Base-by-base conservation (phyloP, 768 basidiomycete species). In the Pulveroboletus sp. region DNA sequence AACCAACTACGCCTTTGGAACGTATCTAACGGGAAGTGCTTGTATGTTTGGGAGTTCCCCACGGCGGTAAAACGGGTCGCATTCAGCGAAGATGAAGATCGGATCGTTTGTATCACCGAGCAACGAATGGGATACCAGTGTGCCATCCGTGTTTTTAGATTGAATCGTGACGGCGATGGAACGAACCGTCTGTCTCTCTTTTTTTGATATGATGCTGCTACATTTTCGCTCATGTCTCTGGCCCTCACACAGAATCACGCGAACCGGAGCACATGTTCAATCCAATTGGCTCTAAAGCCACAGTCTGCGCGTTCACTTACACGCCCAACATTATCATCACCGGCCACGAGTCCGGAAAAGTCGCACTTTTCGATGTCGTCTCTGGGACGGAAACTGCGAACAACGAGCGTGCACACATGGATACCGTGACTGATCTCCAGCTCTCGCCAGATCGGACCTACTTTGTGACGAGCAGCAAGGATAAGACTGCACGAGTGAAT, bases 1-100 rank as follows among this genome's bases (percentile, higher is more conserved):
- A 99, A 97, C 69, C 80, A 82, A 35, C 79, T 99, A 69, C 82
- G 86, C 54, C 76, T 99, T 9, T 99, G 95, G 96, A 76, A 79
- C 39, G 89, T 97, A 26, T 73, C 81, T 43, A 87, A 85, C 5
- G 96, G 95, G 50, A 92, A 96, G 71, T 93, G 91, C 63, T 76
- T 99, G 24, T 90, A 85, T 67, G 86, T 81, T 4, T 99, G 96
- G 96, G 95, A 98, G 68, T 97, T 96, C 77, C 89, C 90, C 30
- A 98, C 95, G 0, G 96, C 96, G 5, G 90, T 99, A 59, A 98
- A 97, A 77, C 78, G 95, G 38, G 95, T 98, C 20, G 81, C 84
- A 7, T 97, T 95, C 76, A 92, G 81, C 68, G 87, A 89, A 49
- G 85, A 89, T 59, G 90, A 88, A 63, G 77, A 81, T 20, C 80